Base-by-base conservation (phyloP, 192 early-diverging fungal genomes). In the Pilaira anomala region DNA sequence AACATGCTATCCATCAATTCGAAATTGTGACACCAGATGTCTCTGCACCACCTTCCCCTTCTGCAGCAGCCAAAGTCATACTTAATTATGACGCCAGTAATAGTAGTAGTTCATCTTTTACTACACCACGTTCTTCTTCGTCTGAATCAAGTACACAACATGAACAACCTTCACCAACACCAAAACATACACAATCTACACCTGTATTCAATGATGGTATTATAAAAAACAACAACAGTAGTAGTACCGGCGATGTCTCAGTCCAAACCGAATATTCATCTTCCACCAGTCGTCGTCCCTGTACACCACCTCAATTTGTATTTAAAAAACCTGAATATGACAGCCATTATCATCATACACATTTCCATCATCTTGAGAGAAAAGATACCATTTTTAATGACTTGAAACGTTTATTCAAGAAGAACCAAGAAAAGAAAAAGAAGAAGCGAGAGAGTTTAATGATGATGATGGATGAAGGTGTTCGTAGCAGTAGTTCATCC, bases 361-460 rank as follows among this genome's bases (percentile, higher is more conserved):
- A 76, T 40, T 76, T 70, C 36, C 56, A 58, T 42, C 74, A 76
- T 53, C 21, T 65, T 16, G 69, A 76, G 40, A 65, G 54, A 44
- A 69, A 71, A 30, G 62, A 76, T 40, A 52, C 65, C 22, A 53
- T 81, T 21, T 78, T 81, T 29, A 71, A 78, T 46, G 79, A 84
- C 14, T 63, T 84, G 26, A 84, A 80, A 62, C 73, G 78, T 26
- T 75, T 84, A 40, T 76, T 84, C 51, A 58, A 58, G 36, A 78
- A 54, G 33, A 45, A 24, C 28, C 67, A 68, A 16, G 45, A 61
- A 7, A 62, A 59, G 12, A 64, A 51, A 18, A 66, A 72, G 48
- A 62, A 57, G n/a, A n/a, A n/a, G n/a, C n/a, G n/a, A n/a, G n/a
- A n/a, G 39, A 49, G 3, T 42, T 16, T 3, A 25, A 16, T 58